A percentile compares a stretch with the other conserved stretches of the same genome.
These are phyloP conservation scores for Aspergillus ostianus DNA, from an alignment of 495 filamentous ascomycete species.

Conservation along the genomic window DNA sequence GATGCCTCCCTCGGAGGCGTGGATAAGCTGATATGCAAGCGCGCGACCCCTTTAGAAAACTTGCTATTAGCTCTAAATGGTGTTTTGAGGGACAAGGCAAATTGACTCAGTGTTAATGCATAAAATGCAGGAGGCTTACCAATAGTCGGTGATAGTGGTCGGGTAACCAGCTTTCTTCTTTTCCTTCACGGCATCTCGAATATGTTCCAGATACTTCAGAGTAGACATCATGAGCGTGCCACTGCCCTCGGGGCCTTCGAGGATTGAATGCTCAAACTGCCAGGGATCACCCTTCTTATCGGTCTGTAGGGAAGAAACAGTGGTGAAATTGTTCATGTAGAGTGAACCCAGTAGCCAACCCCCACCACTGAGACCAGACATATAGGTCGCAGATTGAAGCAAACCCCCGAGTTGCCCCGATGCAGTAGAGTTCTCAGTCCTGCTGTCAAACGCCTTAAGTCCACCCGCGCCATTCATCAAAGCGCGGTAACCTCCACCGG, in stretches of 20 bases:
- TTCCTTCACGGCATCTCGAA: constrained; percentile 58
- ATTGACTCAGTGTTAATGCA: too few species aligned
- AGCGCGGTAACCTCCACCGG: constrained; percentile 79
- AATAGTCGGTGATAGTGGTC: constrained; percentile 82
- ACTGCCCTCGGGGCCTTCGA: constrained; percentile 59
- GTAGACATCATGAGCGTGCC: constrained; percentile 50
- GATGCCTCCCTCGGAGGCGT: constrained; percentile 72
- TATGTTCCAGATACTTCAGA: constrained; percentile 63
- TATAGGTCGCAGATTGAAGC: constrained; percentile 79
- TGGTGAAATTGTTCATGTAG: constrained; percentile 90
- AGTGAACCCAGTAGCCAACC: constrained; percentile 86
- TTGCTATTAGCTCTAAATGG: constrained; percentile 9
- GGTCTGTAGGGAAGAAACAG: constrained; percentile 57
- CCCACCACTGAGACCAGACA: constrained; percentile 83
- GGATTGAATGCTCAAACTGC: constrained; percentile 76
- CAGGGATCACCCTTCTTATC: constrained; percentile 52
- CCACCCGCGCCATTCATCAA: constrained; percentile 87
- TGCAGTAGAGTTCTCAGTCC: constrained; percentile 63
- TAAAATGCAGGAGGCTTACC: constrained; percentile 40
- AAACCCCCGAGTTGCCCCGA: constrained; percentile 78
- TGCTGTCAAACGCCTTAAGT: constrained; percentile 77
- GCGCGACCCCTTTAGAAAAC: constrained; percentile 54
- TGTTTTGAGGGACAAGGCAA: not conserved
- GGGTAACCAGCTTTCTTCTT: constrained; percentile 75
- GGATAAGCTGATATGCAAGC: constrained; percentile 80